Evolutionary conservation across 1,139 yeast genomes (phyloP).

Genomic region (Yamadazyma triangularis): DNA sequence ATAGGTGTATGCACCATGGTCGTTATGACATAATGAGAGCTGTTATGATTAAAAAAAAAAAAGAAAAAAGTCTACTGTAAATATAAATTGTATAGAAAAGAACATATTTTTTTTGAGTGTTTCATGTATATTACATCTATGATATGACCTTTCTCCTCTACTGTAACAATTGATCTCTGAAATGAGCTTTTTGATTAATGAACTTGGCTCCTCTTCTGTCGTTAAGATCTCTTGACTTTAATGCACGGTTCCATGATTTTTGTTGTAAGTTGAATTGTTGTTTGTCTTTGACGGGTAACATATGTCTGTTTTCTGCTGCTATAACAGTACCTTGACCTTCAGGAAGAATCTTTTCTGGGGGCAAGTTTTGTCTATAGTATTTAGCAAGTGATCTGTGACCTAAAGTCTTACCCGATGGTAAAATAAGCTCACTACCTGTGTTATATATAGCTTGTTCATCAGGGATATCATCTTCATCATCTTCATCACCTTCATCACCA

Average conservation of each 20-base stretch:
- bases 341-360: slow-evolving; percentile 65
- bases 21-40: no score
- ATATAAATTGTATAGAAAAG: slow-evolving; percentile 1
- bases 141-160: slow-evolving; percentile 20
- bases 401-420: slow-evolving; percentile 82
- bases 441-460: slow-evolving; percentile 33
- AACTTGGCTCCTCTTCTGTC: slow-evolving; percentile 79
- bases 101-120: background rate
- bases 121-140: no score
- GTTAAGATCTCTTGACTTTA: slow-evolving; percentile 60
- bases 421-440: slow-evolving; percentile 69
- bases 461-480: slow-evolving; percentile 42
- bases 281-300: slow-evolving; percentile 50
- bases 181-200: slow-evolving; percentile 85
- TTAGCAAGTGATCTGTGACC: slow-evolving; percentile 89
- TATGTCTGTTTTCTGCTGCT: slow-evolving; percentile 86
- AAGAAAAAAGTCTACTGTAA: no score
- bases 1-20: no score
- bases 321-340: slow-evolving; percentile 94
- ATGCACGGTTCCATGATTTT: slow-evolving; percentile 72
- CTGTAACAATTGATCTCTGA: slow-evolving; percentile 86
- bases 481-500: slow-evolving; percentile 36
- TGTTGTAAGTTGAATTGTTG: slow-evolving; percentile 58
- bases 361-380: slow-evolving; percentile 76
- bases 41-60: no score